phyloP scores from a whole-genome alignment of 1,284 basidiomycete genomes.

The Ceratobasidium papillatum region DNA sequence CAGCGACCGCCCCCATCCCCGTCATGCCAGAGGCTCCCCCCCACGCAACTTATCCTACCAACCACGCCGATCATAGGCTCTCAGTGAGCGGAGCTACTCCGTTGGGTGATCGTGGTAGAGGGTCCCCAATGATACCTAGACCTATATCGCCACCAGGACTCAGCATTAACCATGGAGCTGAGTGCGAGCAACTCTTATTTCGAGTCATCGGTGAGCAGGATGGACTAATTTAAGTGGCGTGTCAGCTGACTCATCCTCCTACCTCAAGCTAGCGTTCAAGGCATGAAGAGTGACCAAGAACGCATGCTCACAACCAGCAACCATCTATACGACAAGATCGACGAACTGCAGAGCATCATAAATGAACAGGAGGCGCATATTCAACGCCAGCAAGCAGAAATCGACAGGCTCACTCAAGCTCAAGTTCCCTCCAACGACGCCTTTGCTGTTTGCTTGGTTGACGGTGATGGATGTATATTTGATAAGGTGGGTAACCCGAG shows the following conservation, averaged over 20 bases:
- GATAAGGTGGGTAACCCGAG: constrained; percentile 15
- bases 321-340: constrained; percentile 12
- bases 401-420: constrained; percentile 26
- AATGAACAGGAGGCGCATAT: neutral
- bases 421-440: neutral
- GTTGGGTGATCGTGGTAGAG: neutral
- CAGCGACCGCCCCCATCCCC: neutral
- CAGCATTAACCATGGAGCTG: neutral
- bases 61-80: neutral
- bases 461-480: constrained; percentile 35
- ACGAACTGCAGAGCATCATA: neutral
- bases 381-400: neutral
- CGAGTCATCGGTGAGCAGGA: constrained; percentile 20
- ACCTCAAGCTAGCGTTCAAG: constrained; percentile 12
- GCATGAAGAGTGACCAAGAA: constrained; percentile 28
- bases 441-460: constrained; percentile 29
- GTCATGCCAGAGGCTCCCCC: constrained; percentile 19
- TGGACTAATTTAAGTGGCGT: neutral
- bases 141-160: constrained; percentile 4
- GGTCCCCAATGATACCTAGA: neutral
- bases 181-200: constrained; percentile 31
- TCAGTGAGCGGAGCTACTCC: neutral
- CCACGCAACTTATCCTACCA: neutral
- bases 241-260: neutral
- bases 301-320: neutral